Conservation (phyloP, 176 grass and related monocot species). For the Oryza officinalis region DNA sequence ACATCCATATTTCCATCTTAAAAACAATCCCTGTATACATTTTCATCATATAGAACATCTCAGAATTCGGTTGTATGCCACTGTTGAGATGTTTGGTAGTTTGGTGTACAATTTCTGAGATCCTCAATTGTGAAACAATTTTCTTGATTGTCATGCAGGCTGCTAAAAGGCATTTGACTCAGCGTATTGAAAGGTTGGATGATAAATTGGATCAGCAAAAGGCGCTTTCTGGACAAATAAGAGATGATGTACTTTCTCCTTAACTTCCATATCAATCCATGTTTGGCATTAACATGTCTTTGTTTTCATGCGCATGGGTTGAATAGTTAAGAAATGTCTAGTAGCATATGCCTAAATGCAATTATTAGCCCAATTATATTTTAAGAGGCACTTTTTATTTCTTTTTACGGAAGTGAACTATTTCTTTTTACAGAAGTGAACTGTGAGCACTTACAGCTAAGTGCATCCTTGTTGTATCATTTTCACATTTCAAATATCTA, state of each 20-base stretch:
- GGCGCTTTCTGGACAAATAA: slow-evolving; percentile 83
- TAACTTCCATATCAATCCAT: slow-evolving; percentile 7
- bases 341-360: not conserved
- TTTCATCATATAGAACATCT: no score
- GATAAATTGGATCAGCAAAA: slow-evolving; percentile 99
- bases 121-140: slow-evolving; percentile 8
- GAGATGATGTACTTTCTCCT: slow-evolving; percentile 68
- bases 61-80: not conserved
- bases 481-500: slow-evolving; percentile 34
- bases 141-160: slow-evolving; percentile 61
- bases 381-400: slow-evolving; percentile 7
- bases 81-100: not conserved
- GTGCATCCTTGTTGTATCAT: not conserved
- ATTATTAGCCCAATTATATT: not conserved
- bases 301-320: not conserved
- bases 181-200: slow-evolving; percentile 92
- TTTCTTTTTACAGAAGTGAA: slow-evolving; percentile 6
- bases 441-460: not conserved
- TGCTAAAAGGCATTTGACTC: slow-evolving; percentile 92
- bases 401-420: slow-evolving; percentile 1
- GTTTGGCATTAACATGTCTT: slow-evolving; percentile 22
- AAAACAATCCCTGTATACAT: not conserved
- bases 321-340: not conserved
- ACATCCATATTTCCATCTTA: not conserved
- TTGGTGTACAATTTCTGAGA: slow-evolving; percentile 8